These are phyloP conservation scores for Castanea crenata DNA, from an alignment of 306 rosid genomes.

Conservation along the genomic window DNA sequence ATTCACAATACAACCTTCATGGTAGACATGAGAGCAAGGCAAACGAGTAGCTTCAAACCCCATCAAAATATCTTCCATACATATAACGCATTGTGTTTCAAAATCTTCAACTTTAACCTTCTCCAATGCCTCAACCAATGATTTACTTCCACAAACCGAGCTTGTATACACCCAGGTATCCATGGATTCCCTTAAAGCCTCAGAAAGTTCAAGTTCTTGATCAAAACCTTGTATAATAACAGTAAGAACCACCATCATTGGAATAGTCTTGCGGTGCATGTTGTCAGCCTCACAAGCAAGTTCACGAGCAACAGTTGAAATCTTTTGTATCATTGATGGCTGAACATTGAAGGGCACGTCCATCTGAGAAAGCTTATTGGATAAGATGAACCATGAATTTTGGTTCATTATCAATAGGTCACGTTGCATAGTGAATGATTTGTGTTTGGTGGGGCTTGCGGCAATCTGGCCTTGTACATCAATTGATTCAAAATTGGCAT, in stretches of 20 bases:
- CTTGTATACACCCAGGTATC: too few species aligned
- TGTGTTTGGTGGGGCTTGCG: neutral
- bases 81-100: neutral
- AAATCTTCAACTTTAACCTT: neutral
- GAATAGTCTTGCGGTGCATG: slow-evolving; percentile 2
- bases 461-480: neutral
- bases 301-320: neutral
- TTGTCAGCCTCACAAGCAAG: neutral
- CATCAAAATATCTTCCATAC: slow-evolving; percentile 11
- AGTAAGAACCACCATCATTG: neutral
- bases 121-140: neutral
- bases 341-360: neutral
- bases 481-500: neutral
- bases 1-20: neutral
- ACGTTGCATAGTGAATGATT: neutral
- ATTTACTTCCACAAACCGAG: neutral
- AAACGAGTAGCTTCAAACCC: slow-evolving; percentile 6
- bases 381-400: neutral
- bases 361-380: slow-evolving; percentile 1
- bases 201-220: neutral
- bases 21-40: slow-evolving; percentile 13
- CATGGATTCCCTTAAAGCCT: neutral
- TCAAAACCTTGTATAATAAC: neutral
- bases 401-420: neutral
- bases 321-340: slow-evolving; percentile 2